Conservation (phyloP, 2,329 filamentous ascomycete genomes). For the Cordyceps farinosa region DNA sequence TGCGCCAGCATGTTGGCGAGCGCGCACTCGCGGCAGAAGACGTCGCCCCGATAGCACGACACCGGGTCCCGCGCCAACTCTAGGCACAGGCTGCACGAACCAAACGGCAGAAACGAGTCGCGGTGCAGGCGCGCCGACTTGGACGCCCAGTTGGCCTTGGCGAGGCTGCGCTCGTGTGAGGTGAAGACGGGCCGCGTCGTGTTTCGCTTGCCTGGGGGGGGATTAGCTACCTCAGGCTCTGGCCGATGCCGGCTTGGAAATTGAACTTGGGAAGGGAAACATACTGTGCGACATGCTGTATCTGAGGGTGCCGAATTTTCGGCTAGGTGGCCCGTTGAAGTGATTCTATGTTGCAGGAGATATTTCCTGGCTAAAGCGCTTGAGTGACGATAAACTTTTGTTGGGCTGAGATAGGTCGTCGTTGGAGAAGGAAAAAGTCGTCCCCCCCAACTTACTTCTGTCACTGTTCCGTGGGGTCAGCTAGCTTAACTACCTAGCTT, state of each 20-base stretch:
- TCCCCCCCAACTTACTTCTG: background rate
- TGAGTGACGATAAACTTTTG: background rate
- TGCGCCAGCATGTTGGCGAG: constrained; percentile 87
- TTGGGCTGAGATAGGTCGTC: background rate
- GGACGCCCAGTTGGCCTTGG: constrained; percentile 77
- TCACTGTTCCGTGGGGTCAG: constrained; percentile 1
- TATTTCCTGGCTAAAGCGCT: background rate
- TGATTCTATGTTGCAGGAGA: background rate
- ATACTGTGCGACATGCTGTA: constrained; percentile 44
- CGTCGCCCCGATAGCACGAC: constrained; percentile 76
- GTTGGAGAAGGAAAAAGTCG: background rate
- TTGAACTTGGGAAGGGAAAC: constrained; percentile 18
- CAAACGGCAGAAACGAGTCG: constrained; percentile 90
- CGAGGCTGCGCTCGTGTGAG: constrained; percentile 78
- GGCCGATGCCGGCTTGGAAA: background rate
- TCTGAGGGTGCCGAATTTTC: background rate
- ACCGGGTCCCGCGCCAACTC: constrained; percentile 78
- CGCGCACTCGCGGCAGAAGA: constrained; percentile 95
- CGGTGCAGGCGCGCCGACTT: constrained; percentile 80
- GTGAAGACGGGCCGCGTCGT: constrained; percentile 93
- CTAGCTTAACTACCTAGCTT: background rate
- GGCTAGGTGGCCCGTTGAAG: background rate
- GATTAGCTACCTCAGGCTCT: constrained; percentile 10
- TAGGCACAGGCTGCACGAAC: constrained; percentile 83
- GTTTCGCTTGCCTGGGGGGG: constrained; percentile 66